phyloP scores from a whole-genome alignment of 768 basidiomycete species.

The Agrocybe pediades region DNA sequence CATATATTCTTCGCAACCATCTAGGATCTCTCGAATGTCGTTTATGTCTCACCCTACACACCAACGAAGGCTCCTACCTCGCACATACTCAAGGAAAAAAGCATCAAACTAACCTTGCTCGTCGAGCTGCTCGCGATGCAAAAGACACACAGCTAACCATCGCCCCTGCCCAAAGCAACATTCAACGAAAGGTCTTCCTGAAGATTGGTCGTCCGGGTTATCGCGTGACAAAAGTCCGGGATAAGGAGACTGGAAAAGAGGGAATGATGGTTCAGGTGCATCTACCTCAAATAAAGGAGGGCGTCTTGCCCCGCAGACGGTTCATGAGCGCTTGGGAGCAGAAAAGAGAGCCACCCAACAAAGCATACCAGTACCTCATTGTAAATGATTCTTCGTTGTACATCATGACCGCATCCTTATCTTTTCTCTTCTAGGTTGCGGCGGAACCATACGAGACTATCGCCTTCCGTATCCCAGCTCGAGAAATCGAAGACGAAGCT shows the following conservation, averaged over 20 bases:
- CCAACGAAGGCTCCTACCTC: constrained; percentile 99
- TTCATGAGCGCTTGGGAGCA: constrained; percentile 99
- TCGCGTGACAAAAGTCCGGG: constrained; percentile 95
- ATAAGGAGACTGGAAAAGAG: constrained; percentile 87
- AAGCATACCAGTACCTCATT: constrained; percentile 96
- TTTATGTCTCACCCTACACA: constrained; percentile 95
- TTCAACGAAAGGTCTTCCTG: constrained; percentile 93
- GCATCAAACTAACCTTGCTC: constrained; percentile 97
- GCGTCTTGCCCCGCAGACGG: constrained; percentile 79
- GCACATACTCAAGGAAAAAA: constrained; percentile 99
- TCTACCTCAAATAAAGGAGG: constrained; percentile 90
- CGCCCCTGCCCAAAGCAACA: constrained; percentile 73
- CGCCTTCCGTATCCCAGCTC: constrained; percentile 97
- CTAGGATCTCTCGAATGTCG: constrained; percentile 98
- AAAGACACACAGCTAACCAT: constrained; percentile 93
- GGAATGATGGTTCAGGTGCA: constrained; percentile 98
- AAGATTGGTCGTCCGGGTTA: constrained; percentile 97
- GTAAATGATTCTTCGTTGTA: constrained; percentile 49
- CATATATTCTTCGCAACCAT: constrained; percentile 98
- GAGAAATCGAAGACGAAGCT: constrained; percentile 94
- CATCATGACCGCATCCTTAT: constrained; percentile 9
- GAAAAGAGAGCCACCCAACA: constrained; percentile 91
- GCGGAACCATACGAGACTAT: constrained; percentile 99
- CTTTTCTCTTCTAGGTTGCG: constrained; percentile 65
- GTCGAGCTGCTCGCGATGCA: constrained; percentile 95